Base-by-base conservation (phyloP, 495 filamentous ascomycete genomes). In the Aspergillus steynii region DNA sequence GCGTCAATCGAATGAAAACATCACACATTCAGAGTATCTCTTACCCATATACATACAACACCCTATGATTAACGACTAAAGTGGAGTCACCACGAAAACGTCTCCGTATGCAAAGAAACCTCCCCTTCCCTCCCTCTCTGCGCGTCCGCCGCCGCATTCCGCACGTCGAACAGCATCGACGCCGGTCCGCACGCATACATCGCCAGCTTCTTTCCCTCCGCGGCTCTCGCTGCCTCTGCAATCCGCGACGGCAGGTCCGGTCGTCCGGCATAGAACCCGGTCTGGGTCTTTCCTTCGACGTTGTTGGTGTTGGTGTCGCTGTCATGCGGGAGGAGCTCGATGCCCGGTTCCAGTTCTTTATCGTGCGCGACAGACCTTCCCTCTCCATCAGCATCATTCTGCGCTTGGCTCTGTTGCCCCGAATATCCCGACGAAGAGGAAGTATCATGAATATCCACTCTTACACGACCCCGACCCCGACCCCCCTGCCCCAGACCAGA, bases 61-160 rank as follows among this genome's bases (percentile, higher is more conserved):
- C 20, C 20, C 20, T 20, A 20, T 20, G 20, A 20, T 20, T 20
- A 20, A 20, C 20, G 20, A 20, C 20, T 20, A 20, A 20, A 20
- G 20, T 20, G 20, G 20, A 20, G 20, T 53, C 52, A 29, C 32
- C 62, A 85, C 73, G 76, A 77, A 69, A 85, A 85, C 59, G 76
- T 68, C 60, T 85, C 82, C 1, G 76, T 74, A 71, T 84, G 82
- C 51, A 85, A 60, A 71, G 80, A 83, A 4, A 85, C 71, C 67
- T 83, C 80, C 53, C 73, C 73, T n/a, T 73, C 65, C 4, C 25
- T 70, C 53, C 72, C 54, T 32, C 68, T 50, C 65, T 84, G 80
- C 48, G 75, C 81, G 3, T 65, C 58, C 15, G 82, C 81, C 2
- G 79, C 80, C 20, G 78, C 81, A 61, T 83, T 78, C 12, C 77